phyloP scores from a whole-genome alignment of 768 basidiomycete species.

The Sporobolomyces pararoseus region DNA sequence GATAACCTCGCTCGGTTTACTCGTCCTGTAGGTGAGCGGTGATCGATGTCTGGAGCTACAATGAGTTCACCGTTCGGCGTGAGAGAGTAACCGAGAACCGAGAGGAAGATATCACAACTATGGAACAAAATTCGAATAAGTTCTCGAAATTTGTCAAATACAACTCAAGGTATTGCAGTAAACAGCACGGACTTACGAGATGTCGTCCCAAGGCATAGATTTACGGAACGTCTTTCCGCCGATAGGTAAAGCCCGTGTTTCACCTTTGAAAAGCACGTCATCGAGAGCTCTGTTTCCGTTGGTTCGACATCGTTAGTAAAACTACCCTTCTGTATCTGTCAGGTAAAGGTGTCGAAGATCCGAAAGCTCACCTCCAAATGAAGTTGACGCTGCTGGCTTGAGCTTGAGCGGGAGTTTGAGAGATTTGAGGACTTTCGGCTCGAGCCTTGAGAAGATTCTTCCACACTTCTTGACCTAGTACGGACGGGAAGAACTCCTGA shows the following conservation, averaged over 20 bases:
- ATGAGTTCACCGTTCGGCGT: accelerated
- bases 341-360: no score
- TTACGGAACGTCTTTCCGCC: slow-evolving; percentile 9
- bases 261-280: slow-evolving; percentile 28
- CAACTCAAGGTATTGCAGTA: neutral
- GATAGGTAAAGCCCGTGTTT: slow-evolving; percentile 1
- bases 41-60: neutral
- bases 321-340: no score
- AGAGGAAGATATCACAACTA: slow-evolving; percentile 30
- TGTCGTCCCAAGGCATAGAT: slow-evolving; percentile 13
- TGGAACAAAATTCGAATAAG: neutral
- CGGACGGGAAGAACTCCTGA: slow-evolving; percentile 12
- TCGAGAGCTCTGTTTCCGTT: slow-evolving; percentile 15
- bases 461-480: slow-evolving; percentile 9
- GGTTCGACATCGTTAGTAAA: no score
- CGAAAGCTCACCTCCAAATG: slow-evolving; percentile 24
- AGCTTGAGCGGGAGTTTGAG: neutral
- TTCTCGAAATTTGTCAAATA: neutral
- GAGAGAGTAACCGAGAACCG: slow-evolving; percentile 18
- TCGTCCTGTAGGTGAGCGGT: neutral
- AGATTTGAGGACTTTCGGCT: neutral
- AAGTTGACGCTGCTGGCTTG: neutral
- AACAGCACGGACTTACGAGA: slow-evolving; percentile 19
- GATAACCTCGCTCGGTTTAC: slow-evolving; percentile 7
- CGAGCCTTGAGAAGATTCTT: neutral